Evolutionary conservation across 208 protist genomes (phyloP).

Genomic region (Crithidia bombi): DNA sequence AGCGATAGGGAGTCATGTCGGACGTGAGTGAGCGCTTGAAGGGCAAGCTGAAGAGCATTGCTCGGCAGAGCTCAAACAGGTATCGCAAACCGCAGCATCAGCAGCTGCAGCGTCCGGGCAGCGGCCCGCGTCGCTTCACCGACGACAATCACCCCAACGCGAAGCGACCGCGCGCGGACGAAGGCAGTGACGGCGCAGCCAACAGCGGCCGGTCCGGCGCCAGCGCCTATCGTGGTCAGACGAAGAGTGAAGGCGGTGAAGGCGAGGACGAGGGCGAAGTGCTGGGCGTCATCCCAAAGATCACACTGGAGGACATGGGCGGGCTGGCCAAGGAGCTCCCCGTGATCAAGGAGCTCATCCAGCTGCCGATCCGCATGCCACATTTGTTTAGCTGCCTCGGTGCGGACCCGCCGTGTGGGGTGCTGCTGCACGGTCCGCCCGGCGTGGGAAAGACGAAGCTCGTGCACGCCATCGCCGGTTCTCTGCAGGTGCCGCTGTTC

Average conservation of each 20-base stretch:
- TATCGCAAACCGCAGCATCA: slow-evolving; percentile 39
- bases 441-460: slow-evolving; percentile 97
- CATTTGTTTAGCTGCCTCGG: slow-evolving; percentile 96
- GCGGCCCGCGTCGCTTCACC: slow-evolving; percentile 27
- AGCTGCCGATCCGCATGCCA: slow-evolving; percentile 94
- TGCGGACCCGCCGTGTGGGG: slow-evolving; percentile 94
- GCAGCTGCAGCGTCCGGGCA: slow-evolving; percentile 29
- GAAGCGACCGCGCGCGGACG: slow-evolving; percentile 41
- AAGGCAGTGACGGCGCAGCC: slow-evolving; percentile 1
- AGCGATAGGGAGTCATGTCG: slow-evolving; percentile 27
- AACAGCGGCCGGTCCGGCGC: slow-evolving; percentile 4
- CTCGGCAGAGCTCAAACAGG: slow-evolving; percentile 50
- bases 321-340: slow-evolving; percentile 90
- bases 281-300: slow-evolving; percentile 82
- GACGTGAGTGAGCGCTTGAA: slow-evolving; percentile 67
- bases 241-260: slow-evolving; percentile 17
- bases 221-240: slow-evolving; percentile 7
- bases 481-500: slow-evolving; percentile 94
- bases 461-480: slow-evolving; percentile 95
- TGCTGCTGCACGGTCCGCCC: slow-evolving; percentile 97
- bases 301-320: slow-evolving; percentile 92
- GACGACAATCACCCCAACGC: slow-evolving; percentile 30
- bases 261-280: slow-evolving; percentile 31
- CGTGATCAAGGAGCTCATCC: slow-evolving; percentile 96
- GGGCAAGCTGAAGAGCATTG: slow-evolving; percentile 57